These are phyloP conservation scores for Penicillium sp. DNA, from an alignment of 2,329 filamentous ascomycete genomes.

Conservation along the genomic window DNA sequence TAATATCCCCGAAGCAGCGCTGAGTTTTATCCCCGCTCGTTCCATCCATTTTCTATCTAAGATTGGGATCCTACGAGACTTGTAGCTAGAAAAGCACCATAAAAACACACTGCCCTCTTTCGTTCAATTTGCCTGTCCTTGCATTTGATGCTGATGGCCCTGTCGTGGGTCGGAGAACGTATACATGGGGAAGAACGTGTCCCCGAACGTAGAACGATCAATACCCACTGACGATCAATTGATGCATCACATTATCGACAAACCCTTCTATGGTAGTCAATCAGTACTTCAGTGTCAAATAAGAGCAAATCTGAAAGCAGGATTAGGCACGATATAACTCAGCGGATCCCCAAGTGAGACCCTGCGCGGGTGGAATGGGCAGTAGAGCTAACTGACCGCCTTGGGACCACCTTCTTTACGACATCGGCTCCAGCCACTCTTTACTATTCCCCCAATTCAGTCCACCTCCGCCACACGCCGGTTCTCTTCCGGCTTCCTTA, in stretches of 20 bases:
- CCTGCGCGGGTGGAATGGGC: constrained; percentile 17
- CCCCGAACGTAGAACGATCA: background rate
- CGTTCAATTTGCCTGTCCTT: background rate
- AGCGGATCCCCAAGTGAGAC: background rate
- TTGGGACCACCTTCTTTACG: constrained; percentile 15
- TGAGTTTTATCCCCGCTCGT: constrained; percentile 34
- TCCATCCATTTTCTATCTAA: constrained; percentile 17
- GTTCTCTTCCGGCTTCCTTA: background rate
- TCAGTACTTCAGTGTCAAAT: background rate
- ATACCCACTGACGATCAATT: background rate
- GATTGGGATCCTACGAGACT: constrained; percentile 10
- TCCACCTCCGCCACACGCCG: background rate
- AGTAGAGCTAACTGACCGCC: constrained; percentile 23
- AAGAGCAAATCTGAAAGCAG: background rate
- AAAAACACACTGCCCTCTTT: background rate
- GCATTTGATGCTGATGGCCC: background rate
- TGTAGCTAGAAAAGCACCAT: constrained; percentile 23
- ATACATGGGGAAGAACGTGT: background rate
- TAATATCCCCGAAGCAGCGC: constrained; percentile 40
- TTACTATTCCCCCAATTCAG: constrained; percentile 11
- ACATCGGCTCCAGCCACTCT: constrained; percentile 24
- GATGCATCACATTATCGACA: background rate
- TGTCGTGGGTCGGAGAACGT: background rate
- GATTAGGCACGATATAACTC: background rate
- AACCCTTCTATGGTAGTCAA: background rate